Percentiles rank a stretch among this genome's conserved stretches.
phyloP scores from a whole-genome alignment of 352 stramenopile species.

The Phytophthora melonis region DNA sequence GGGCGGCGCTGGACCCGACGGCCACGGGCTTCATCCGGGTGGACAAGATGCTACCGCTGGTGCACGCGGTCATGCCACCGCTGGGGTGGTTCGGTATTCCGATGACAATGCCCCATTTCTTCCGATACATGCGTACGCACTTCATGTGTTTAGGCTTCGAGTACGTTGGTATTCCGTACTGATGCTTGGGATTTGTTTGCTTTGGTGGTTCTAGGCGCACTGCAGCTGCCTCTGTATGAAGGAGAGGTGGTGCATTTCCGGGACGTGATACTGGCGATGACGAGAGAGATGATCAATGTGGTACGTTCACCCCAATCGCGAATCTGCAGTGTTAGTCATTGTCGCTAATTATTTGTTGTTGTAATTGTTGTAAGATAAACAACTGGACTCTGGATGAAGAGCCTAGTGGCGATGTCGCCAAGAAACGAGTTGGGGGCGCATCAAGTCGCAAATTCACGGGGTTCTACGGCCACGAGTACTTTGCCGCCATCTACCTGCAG shows the following conservation, averaged over 20 bases:
- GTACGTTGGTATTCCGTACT: background rate
- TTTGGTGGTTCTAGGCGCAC: constrained; percentile 36
- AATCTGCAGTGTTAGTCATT: background rate
- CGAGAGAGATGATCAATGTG: constrained; percentile 56
- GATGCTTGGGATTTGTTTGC: background rate
- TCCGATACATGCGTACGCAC: constrained; percentile 54
- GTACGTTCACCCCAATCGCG: background rate
- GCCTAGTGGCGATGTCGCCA: background rate
- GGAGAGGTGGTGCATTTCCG: constrained; percentile 83
- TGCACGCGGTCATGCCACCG: constrained; percentile 74
- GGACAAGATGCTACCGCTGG: constrained; percentile 66
- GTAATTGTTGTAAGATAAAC: background rate
- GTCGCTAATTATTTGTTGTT: background rate
- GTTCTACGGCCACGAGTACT: background rate
- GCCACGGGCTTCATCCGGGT: constrained; percentile 82
- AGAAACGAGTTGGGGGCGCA: background rate
- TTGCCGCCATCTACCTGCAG: background rate
- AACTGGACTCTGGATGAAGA: background rate
- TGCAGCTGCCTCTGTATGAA: constrained; percentile 80
- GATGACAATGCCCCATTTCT: constrained; percentile 42
- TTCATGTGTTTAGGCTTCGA: too few species aligned
- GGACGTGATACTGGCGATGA: constrained; percentile 80
- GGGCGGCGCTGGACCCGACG: constrained; percentile 86
- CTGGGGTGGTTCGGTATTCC: constrained; percentile 59
- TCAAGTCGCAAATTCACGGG: background rate